Base-by-base conservation (phyloP, 805 yeast genomes). In the Kluyveromyces dobzhanskii region DNA sequence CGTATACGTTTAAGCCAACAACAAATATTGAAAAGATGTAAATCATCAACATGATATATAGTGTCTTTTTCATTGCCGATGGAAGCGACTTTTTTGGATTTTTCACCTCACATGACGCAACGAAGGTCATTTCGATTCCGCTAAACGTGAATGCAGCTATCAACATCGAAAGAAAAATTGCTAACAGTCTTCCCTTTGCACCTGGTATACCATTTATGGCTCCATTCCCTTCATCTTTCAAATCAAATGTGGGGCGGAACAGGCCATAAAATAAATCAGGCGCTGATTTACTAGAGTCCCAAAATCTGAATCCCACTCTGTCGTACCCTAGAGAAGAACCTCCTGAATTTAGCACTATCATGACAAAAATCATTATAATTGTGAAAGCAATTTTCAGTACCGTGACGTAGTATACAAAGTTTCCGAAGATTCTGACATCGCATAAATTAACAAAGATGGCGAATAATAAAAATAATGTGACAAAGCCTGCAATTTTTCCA, bases 31-130 rank as follows among this genome's bases (percentile, higher is more conserved):
- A 74, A 14, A 84, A 54, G 33, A 83, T 57, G 57, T 84, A 85
- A 46, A 83, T 72, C 1, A 80, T 55, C 4, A 80, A 50, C 27
- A 85, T 73, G 50, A 88, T 66, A 70, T 83, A 80, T 54, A 83
- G 82, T 2, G 83, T 85, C 48, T 81, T 68, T 48, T 70, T 77
- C 2, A 88, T 82, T 1, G 92, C 90, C 9, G 78, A 70, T 1
- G 94, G 94, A 13, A 85, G 66, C 0, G 90, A 78, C 44, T 70
- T 75, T 46, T 92, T 66, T 4, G 95, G 94, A 47, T 82, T 79
- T 44, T 79, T 67, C n/a, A 88, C 83, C 57, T 85, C 95, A 57
- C 88, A 84, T 5, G 90, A 86, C 2, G 92, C 90, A 39, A 84
- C 75, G 46, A 84, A 77, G 10, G 85, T 88, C 56, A 80, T 77